phyloP scores from a whole-genome alignment of 23 red algal species.

The Gracilaria domingensis region DNA sequence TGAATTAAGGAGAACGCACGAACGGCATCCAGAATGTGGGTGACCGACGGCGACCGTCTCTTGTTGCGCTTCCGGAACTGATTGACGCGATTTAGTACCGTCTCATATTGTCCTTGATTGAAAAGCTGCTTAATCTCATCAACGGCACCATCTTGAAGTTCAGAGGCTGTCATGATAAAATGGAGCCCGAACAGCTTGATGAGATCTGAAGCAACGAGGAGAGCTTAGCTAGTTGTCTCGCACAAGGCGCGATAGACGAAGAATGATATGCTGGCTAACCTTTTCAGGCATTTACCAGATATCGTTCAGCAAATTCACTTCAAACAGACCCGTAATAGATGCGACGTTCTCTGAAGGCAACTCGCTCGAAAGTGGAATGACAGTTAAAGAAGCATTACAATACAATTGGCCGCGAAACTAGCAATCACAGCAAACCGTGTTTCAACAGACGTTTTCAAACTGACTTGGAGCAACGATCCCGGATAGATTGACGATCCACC shows the following conservation, averaged over 20 bases:
- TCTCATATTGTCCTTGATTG: slow-evolving; percentile 41
- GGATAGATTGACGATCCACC: too few species aligned
- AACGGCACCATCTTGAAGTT: not conserved
- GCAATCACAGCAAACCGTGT: too few species aligned
- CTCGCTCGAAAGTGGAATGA: not conserved
- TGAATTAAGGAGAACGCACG: slow-evolving; percentile 50
- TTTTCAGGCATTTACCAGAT: not conserved
- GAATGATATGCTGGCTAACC: not conserved
- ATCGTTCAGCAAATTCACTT: too few species aligned
- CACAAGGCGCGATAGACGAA: too few species aligned
- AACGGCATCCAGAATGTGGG: slow-evolving; percentile 20
- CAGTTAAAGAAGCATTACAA: not conserved
- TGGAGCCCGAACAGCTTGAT: not conserved
- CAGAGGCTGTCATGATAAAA: slow-evolving; percentile 8
- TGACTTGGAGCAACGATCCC: too few species aligned
- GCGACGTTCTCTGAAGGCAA: not conserved
- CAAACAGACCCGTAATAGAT: too few species aligned
- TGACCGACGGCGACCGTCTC: not conserved
- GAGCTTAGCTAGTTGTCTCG: too few species aligned
- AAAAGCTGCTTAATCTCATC: slow-evolving; percentile 67
- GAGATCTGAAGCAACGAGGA: not conserved
- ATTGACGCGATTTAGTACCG: slow-evolving; percentile 31
- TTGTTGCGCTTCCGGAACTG: slow-evolving; percentile 59
- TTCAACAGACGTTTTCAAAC: too few species aligned
- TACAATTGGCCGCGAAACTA: too few species aligned